These are phyloP conservation scores for Cubamyces lactineus DNA, from an alignment of 768 basidiomycete genomes.

Conservation along the genomic window DNA sequence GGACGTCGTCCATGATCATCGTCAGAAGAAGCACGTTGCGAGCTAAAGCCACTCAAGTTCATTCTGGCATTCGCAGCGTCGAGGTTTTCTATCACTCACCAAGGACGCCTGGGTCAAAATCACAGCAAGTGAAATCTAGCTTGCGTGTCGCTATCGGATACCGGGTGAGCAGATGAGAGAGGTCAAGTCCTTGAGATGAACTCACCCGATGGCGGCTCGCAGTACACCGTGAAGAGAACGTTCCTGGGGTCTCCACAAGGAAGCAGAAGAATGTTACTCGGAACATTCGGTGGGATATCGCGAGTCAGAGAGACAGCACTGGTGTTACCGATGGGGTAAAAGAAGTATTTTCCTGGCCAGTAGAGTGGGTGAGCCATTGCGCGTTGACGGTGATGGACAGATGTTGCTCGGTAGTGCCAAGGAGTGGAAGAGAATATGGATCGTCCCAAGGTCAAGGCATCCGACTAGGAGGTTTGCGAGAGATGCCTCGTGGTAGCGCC, in stretches of 20 bases:
- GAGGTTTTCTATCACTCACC: conserved; percentile 9
- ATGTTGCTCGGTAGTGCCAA: too few relatives aligned
- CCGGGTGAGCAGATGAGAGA: too few relatives aligned
- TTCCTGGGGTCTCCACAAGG: conserved; percentile 26
- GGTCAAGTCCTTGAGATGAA: not conserved
- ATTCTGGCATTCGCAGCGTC: too few relatives aligned
- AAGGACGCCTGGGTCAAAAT: conserved; percentile 23
- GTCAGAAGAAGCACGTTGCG: conserved; percentile 23
- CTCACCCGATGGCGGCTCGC: conserved; percentile 4
- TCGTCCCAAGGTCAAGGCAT: too few relatives aligned
- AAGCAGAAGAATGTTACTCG: conserved; percentile 46
- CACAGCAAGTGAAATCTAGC: conserved; percentile 27
- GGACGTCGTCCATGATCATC: conserved; percentile 27
- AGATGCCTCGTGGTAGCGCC: too few relatives aligned
- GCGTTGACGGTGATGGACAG: too few relatives aligned
- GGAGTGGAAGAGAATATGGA: too few relatives aligned
- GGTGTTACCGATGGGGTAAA: conserved; percentile 66
- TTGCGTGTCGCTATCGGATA: not conserved
- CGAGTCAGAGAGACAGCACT: conserved; percentile 53
- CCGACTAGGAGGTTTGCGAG: too few relatives aligned
- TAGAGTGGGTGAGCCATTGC: conserved; percentile 47
- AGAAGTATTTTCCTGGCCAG: conserved; percentile 49
- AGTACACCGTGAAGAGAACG: conserved; percentile 21
- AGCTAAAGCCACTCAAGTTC: conserved; percentile 5
- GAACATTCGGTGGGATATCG: conserved; percentile 48